Evolutionary conservation across 768 basidiomycete genomes (phyloP), one percentile per base, ranked within the genome.

Genomic region (Daedaleopsis sinensis): DNA sequence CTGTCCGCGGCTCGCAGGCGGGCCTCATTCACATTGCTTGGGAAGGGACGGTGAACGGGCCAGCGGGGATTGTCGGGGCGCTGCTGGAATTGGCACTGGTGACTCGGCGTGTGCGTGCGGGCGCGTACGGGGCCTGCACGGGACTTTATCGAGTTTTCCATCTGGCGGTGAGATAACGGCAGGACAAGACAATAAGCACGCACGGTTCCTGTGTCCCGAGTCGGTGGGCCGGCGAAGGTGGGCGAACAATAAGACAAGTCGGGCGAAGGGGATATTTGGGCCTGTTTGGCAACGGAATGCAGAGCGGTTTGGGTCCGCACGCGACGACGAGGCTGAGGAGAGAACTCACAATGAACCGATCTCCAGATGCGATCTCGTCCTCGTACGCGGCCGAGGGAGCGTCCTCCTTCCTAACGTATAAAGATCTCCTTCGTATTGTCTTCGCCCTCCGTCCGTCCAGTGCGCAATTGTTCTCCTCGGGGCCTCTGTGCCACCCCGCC

Each of bases 401-500:
- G 61, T 32, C 27, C 27, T 32, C 63, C 67, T 64, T 63, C 66
- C 68, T 68, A 69, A 50, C 52, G 69, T 72, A 70, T 72, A 72
- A 72, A 70, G 69, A 70, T 68, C 68, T 53, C 56, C 27, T 43
- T 39, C 69, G 71, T 70, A 72, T 72, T 72, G 71, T 72, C 68
- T 70, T 70, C 55, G 38, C 56, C 58, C 55, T 62, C 71, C n/a
- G 83, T 82, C 82, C 82, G 83, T 84, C 84, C 79, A 81, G 77
- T 74, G 77, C 78, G 76, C 81, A 85, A 87, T 87, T 88, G 86
- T 87, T 84, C 79, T 75, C 74, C 72, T 74, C 74, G 72, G 80
- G 77, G 79, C 80, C 71, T 73, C 74, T 68, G 80, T 77, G 80
- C 80, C 72, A 83, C 82, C 80, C 66, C 68, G 77, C 77, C 76